Conservation (phyloP, 495 filamentous ascomycete genomes). For the Penicillium cinerascens region DNA sequence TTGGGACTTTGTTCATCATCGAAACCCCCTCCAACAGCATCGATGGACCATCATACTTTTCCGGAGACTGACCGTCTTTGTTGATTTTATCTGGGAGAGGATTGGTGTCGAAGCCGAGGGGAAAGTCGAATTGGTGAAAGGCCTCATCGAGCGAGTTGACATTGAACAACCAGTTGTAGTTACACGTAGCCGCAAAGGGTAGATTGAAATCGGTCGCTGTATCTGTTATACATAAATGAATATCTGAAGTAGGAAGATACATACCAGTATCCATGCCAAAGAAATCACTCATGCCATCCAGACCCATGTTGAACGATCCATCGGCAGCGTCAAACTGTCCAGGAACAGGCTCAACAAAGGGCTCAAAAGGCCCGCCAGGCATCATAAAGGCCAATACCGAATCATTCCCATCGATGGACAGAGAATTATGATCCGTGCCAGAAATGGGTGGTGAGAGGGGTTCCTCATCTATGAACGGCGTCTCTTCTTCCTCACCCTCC, state of each 20-base stretch:
- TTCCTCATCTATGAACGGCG: conserved; percentile 12
- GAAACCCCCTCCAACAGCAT: conserved; percentile 21
- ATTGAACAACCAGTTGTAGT: conserved; percentile 58
- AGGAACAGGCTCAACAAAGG: conserved; percentile 33
- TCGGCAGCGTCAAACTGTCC: conserved; percentile 39
- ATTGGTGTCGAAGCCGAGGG: conserved; percentile 22
- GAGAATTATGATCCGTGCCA: conserved; percentile 21
- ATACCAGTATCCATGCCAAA: conserved; percentile 35
- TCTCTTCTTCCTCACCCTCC: conserved; percentile 12
- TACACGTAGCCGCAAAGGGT: conserved; percentile 52
- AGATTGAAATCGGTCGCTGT: conserved; percentile 53
- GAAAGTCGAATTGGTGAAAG: conserved; percentile 29
- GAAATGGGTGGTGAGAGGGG: conserved; percentile 33
- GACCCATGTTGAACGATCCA: conserved; percentile 27
- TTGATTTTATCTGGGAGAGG: conserved; percentile 19
- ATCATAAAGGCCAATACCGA: conserved; percentile 34
- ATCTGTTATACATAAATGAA: conserved; percentile 7
- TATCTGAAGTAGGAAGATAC: background rate
- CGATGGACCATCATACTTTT: conserved; percentile 17
- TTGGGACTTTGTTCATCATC: conserved; percentile 9
- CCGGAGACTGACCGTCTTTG: background rate
- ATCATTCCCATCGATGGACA: conserved; percentile 30
- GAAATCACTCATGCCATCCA: conserved; percentile 21
- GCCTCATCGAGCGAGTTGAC: conserved; percentile 37
- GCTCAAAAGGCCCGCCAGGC: conserved; percentile 33